Percentiles rank a stretch among this genome's conserved stretches.
Conservation (phyloP, 1,139 yeast species). For the Magnusiomyces tetraspermus region DNA sequence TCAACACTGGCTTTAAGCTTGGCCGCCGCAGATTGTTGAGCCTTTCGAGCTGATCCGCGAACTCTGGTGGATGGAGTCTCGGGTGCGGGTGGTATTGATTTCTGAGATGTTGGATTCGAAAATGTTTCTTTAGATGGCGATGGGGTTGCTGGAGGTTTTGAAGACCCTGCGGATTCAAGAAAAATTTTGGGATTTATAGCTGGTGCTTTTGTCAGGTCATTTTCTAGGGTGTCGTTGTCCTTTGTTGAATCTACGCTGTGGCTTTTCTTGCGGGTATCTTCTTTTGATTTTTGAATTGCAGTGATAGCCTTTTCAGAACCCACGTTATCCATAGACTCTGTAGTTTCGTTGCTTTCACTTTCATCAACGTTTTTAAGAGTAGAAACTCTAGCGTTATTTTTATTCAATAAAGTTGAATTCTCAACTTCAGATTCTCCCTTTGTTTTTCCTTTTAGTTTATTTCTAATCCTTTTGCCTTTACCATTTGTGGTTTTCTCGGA, state of each 20-base stretch:
- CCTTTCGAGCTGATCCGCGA: slow-evolving; percentile 35
- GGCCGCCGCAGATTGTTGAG: slow-evolving; percentile 56
- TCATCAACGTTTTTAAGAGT: background rate
- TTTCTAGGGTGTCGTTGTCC: no score
- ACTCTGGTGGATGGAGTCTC: background rate
- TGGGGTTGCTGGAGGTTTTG: slow-evolving; percentile 1
- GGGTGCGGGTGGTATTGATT: background rate
- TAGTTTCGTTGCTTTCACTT: no score
- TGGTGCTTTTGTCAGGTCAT: background rate
- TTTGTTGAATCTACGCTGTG: no score
- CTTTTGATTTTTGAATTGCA: no score
- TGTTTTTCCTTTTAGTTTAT: background rate
- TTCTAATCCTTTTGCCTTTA: background rate
- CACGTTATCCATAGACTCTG: no score
- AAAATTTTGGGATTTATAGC: background rate
- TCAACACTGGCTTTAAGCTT: slow-evolving; percentile 62
- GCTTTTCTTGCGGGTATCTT: no score
- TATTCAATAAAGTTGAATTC: no score
- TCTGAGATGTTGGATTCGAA: background rate
- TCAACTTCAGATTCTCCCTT: no score
- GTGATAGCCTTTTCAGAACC: no score
- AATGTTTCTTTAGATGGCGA: slow-evolving; percentile 11
- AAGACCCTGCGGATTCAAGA: background rate
- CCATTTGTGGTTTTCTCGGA: background rate
- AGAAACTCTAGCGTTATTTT: no score